These are phyloP conservation scores for Daucus carota DNA, from an alignment of 129 eudicot species.

Conservation along the genomic window DNA sequence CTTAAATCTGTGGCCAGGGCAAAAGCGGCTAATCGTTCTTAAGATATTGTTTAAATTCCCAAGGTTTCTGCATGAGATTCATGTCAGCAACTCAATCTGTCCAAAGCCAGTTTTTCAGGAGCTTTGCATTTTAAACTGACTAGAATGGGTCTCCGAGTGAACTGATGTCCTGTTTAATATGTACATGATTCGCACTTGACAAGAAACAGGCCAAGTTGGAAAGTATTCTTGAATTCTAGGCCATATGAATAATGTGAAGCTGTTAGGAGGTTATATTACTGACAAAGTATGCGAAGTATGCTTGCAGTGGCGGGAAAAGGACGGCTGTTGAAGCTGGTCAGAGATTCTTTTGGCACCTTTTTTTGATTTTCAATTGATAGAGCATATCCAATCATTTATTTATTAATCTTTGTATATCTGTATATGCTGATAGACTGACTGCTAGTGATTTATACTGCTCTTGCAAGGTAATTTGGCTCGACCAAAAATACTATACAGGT, in stretches of 20 bases:
- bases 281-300: neutral
- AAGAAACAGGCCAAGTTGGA: neutral
- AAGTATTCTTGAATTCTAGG: neutral
- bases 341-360: neutral
- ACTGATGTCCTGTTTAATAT: slow-evolving; percentile 15
- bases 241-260: slow-evolving; percentile 13
- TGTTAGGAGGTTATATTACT: neutral
- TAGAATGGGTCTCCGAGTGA: slow-evolving; percentile 13
- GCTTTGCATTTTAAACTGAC: neutral
- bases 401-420: neutral
- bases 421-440: neutral
- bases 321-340: slow-evolving; percentile 14
- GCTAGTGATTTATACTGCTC: neutral
- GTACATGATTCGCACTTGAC: neutral
- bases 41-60: slow-evolving; percentile 10
- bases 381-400: neutral
- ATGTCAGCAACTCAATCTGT: slow-evolving; percentile 10
- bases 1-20: slow-evolving; percentile 69
- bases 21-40: slow-evolving; percentile 40
- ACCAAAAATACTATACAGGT: neutral
- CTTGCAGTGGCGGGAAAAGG: neutral
- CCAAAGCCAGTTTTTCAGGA: slow-evolving; percentile 14
- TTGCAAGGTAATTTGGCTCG: neutral
- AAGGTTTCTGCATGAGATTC: neutral
- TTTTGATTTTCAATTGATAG: neutral